These are phyloP conservation scores for Aaosphaeria arxii DNA, from an alignment of 2,329 filamentous ascomycete genomes.

Conservation along the genomic window DNA sequence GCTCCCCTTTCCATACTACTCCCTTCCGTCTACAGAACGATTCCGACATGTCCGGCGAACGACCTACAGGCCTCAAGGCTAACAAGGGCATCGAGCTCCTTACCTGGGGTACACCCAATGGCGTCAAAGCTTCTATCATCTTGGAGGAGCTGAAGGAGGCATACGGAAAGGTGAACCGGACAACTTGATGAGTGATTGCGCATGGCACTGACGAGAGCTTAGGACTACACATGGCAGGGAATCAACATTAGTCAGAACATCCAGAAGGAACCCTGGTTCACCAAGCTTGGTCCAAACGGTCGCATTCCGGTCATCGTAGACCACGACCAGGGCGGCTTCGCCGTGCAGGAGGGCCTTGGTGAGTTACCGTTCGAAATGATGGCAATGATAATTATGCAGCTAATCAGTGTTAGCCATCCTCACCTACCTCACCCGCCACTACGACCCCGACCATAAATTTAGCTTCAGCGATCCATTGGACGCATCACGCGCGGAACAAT, in stretches of 20 bases:
- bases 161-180: constrained; percentile 46
- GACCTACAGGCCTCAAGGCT: constrained; percentile 49
- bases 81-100: constrained; percentile 61
- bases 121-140: constrained; percentile 54
- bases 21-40: not conserved
- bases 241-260: constrained; percentile 56
- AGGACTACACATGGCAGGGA: constrained; percentile 52
- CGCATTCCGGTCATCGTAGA: constrained; percentile 61
- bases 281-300: constrained; percentile 57
- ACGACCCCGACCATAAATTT: constrained; percentile 38
- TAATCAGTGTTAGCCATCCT: constrained; percentile 21
- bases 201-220: not conserved
- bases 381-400: not conserved
- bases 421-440: constrained; percentile 36
- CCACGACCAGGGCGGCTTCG: constrained; percentile 55
- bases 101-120: constrained; percentile 47
- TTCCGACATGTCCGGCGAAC: not conserved
- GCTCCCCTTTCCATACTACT: not conserved
- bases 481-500: constrained; percentile 48
- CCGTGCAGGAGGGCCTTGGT: constrained; percentile 39
- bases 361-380: not conserved
- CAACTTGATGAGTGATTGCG: not conserved
- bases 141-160: constrained; percentile 60
- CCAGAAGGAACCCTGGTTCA: constrained; percentile 64
- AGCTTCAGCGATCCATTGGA: constrained; percentile 41